phyloP scores from a whole-genome alignment of 1,284 basidiomycete species.

The Phaffia rhodozyma region DNA sequence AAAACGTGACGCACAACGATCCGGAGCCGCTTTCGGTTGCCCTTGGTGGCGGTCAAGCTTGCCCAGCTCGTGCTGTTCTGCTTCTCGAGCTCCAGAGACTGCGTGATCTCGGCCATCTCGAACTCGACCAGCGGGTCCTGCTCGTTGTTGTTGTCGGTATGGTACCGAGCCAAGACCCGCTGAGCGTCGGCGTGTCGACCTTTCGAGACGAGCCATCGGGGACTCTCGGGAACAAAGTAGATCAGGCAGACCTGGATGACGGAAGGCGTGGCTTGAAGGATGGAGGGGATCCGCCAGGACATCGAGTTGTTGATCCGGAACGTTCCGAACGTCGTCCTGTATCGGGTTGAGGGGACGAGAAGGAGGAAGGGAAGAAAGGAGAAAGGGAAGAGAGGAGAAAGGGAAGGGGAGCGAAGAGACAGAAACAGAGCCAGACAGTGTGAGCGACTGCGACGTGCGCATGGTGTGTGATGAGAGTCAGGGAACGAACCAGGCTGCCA shows the following conservation, averaged over 20 bases:
- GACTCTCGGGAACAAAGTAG: constrained; percentile 22
- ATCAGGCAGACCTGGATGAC: constrained; percentile 42
- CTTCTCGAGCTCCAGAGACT: constrained; percentile 35
- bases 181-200: constrained; percentile 45
- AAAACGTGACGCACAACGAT: constrained; percentile 40
- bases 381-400: constrained; percentile 1
- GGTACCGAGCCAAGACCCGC: constrained; percentile 54
- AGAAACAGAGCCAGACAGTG: constrained; percentile 33
- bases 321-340: constrained; percentile 56
- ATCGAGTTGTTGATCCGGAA: constrained; percentile 51
- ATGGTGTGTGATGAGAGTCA: not conserved
- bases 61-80: constrained; percentile 46
- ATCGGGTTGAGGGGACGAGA: no score
- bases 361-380: constrained; percentile 8
- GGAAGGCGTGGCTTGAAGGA: constrained; percentile 55
- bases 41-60: constrained; percentile 46
- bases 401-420: constrained; percentile 8
- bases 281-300: constrained; percentile 50
- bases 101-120: constrained; percentile 64
- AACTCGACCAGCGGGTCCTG: constrained; percentile 43
- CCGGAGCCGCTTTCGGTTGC: constrained; percentile 54
- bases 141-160: constrained; percentile 45
- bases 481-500: not conserved
- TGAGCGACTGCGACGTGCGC: no score
- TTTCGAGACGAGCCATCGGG: constrained; percentile 23